Conservation (phyloP, 2,329 filamentous ascomycete species). For the Exserohilum turcica region DNA sequence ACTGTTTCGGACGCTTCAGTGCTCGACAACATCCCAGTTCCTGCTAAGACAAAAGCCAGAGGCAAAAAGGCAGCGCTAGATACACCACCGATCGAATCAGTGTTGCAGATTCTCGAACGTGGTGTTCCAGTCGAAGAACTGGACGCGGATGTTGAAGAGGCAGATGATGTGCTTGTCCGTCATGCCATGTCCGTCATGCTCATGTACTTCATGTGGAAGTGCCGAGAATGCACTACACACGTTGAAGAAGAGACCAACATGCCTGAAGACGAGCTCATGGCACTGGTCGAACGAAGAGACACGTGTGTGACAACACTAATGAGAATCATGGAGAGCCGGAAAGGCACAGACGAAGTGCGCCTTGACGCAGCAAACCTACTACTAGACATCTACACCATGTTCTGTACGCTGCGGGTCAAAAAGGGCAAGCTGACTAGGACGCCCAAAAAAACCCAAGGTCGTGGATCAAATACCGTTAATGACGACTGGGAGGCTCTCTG, state of each 20-base stretch:
- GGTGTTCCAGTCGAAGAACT: constrained; percentile 69
- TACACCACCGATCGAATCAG: constrained; percentile 65
- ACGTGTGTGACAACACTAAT: constrained; percentile 57
- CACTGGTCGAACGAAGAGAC: constrained; percentile 58
- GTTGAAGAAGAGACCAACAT: constrained; percentile 53
- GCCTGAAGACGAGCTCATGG: constrained; percentile 63
- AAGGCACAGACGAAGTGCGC: constrained; percentile 76
- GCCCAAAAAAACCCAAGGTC: constrained; percentile 39
- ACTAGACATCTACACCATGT: constrained; percentile 81
- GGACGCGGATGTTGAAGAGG: constrained; percentile 71
- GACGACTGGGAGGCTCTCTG: constrained; percentile 64
- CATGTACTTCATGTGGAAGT: constrained; percentile 97
- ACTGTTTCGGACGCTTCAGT: constrained; percentile 76
- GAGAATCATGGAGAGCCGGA: constrained; percentile 56
- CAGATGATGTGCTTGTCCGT: constrained; percentile 78
- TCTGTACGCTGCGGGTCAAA: constrained; percentile 70
- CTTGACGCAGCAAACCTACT: constrained; percentile 75
- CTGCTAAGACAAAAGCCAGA: constrained; percentile 46
- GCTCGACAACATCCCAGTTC: constrained; percentile 65
- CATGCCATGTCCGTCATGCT: constrained; percentile 76
- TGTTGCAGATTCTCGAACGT: constrained; percentile 74
- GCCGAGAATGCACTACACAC: constrained; percentile 56
- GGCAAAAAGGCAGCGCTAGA: constrained; percentile 32
- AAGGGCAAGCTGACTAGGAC: constrained; percentile 35
- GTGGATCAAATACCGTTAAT: constrained; percentile 35